phyloP scores from a whole-genome alignment of 208 protist genomes.

The Wallacemonas sp. region DNA sequence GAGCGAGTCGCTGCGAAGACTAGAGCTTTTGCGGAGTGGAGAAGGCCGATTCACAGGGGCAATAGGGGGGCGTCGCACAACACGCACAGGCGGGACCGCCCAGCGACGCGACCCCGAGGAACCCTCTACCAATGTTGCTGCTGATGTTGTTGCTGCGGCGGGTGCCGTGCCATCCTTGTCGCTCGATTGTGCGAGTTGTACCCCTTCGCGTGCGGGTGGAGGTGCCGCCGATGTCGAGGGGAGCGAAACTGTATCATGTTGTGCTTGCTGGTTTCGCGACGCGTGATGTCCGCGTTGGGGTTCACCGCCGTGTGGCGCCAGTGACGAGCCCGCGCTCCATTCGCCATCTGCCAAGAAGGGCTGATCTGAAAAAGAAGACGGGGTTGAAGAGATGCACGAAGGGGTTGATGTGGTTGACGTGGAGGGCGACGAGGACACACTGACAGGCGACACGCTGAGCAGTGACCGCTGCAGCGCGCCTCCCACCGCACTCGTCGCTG shows the following conservation, averaged over 20 bases:
- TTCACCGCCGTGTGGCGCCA: neutral
- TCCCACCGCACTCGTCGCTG: neutral
- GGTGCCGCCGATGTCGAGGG: too few relatives aligned
- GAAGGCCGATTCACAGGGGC: constrained; percentile 8
- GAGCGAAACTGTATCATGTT: too few relatives aligned
- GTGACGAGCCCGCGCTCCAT: neutral
- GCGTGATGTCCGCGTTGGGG: too few relatives aligned
- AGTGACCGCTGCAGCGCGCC: neutral
- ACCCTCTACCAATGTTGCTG: too few relatives aligned
- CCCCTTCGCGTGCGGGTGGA: too few relatives aligned
- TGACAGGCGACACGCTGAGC: constrained; percentile 2
- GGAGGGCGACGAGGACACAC: constrained; percentile 2
- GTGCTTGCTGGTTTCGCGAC: too few relatives aligned
- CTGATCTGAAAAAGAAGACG: neutral
- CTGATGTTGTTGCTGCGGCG: too few relatives aligned
- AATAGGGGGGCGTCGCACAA: constrained; percentile 9
- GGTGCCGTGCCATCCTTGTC: too few relatives aligned
- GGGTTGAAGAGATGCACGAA: neutral
- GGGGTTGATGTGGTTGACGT: neutral
- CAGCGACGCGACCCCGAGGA: too few relatives aligned
- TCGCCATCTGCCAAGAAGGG: too few relatives aligned
- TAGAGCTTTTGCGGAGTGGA: constrained; percentile 5
- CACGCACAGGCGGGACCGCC: constrained; percentile 6
- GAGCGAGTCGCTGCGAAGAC: constrained; percentile 11
- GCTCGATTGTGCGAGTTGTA: too few relatives aligned